Percentiles rank a stretch among this genome's conserved stretches.
These are phyloP conservation scores for Agrostemma githago DNA, from an alignment of 148 eudicot genomes.

Conservation along the genomic window DNA sequence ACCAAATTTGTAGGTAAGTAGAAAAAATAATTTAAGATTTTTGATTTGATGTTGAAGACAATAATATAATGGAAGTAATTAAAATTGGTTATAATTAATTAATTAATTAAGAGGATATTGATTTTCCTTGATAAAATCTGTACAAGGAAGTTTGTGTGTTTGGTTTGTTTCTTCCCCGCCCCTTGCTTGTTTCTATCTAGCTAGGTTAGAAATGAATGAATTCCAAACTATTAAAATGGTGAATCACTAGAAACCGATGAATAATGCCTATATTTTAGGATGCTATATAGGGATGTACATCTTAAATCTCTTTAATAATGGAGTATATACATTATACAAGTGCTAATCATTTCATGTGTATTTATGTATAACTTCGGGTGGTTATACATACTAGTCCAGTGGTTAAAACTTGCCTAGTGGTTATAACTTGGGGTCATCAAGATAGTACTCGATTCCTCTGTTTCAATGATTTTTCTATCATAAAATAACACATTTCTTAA, in stretches of 20 bases:
- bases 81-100: neutral
- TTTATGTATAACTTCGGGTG: neutral
- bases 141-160: neutral
- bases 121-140: neutral
- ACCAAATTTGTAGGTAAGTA: neutral
- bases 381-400: no score
- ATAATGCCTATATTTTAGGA: constrained; percentile 42
- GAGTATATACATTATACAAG: no score
- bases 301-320: neutral
- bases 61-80: constrained; percentile 1
- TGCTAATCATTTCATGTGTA: neutral
- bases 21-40: constrained; percentile 1
- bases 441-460: no score
- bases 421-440: no score
- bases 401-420: no score
- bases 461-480: no score
- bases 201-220: constrained; percentile 29
- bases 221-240: constrained; percentile 44
- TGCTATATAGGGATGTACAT: constrained; percentile 20
- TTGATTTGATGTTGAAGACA: neutral
- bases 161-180: constrained; percentile 1
- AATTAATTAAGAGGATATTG: neutral
- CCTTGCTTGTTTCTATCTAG: neutral
- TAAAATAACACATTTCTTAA: no score
- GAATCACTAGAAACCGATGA: constrained; percentile 52